Evolutionary conservation across 169 alveolate genomes (phyloP).

Genomic region (Cryptosporidium baileyi): DNA sequence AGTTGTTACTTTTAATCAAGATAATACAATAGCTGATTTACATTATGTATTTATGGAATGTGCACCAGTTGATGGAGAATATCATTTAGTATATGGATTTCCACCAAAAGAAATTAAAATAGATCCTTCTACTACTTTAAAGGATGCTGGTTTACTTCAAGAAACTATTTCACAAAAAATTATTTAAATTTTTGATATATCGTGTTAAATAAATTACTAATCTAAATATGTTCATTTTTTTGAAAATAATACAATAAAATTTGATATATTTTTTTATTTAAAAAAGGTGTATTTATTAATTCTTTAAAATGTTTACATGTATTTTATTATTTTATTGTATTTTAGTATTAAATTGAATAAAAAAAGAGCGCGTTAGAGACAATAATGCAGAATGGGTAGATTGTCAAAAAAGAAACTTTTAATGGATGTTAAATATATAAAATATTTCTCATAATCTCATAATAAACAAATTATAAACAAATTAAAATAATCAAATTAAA

Average conservation of each 20-base stretch:
- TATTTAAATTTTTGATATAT: neutral
- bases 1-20: slow-evolving; percentile 75
- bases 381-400: slow-evolving; percentile 4
- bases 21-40: slow-evolving; percentile 77
- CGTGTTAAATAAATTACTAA: no score
- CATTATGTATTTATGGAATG: slow-evolving; percentile 79
- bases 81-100: slow-evolving; percentile 79
- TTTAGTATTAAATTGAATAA: neutral
- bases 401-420: slow-evolving; percentile 44
- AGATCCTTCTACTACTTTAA: slow-evolving; percentile 60
- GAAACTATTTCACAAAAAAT: slow-evolving; percentile 71
- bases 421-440: no score
- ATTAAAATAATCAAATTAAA: no score
- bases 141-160: slow-evolving; percentile 73
- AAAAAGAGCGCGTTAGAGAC: slow-evolving; percentile 54
- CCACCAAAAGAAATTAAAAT: slow-evolving; percentile 80
- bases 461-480: no score
- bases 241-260: no score
- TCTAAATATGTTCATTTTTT: no score
- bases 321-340: neutral
- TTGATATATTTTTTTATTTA: no score
- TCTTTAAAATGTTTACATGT: neutral
- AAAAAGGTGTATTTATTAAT: neutral
- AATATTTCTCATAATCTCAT: no score
- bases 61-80: slow-evolving; percentile 88